These are phyloP conservation scores for Coelastrella sp. DNA, from an alignment of 139 green algal species.

Conservation along the genomic window DNA sequence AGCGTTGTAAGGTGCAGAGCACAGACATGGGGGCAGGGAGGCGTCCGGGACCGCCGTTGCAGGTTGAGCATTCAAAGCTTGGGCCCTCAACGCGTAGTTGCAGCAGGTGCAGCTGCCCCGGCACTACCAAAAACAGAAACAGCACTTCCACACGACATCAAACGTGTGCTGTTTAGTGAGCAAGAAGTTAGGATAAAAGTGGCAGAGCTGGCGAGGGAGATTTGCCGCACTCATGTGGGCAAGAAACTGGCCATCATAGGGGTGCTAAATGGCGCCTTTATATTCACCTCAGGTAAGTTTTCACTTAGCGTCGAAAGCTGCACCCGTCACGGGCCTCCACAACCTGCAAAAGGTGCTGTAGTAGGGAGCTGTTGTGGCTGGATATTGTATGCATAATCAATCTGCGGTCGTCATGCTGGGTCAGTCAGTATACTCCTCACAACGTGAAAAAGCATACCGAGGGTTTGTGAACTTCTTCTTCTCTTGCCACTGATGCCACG, in stretches of 20 bases:
- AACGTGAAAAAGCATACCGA: no score
- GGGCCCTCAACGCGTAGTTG: not conserved
- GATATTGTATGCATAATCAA: no score
- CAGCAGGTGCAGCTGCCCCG: not conserved
- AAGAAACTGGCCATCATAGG: constrained; percentile 60
- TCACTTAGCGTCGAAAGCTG: not conserved
- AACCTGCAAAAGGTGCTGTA: no score
- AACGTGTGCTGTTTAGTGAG: constrained; percentile 53
- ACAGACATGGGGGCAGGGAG: not conserved
- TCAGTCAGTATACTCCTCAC: no score
- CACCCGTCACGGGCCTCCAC: no score
- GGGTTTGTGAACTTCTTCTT: no score
- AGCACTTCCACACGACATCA: constrained; percentile 36
- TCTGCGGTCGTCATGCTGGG: no score
- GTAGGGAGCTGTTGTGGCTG: no score
- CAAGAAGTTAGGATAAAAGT: constrained; percentile 50
- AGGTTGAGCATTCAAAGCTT: not conserved
- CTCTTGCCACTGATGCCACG: no score
- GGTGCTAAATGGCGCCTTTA: constrained; percentile 67
- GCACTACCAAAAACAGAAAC: not conserved
- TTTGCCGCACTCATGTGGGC: constrained; percentile 59
- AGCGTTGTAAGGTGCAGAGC: not conserved
- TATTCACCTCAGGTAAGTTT: constrained; percentile 65
- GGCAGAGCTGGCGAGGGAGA: constrained; percentile 51
- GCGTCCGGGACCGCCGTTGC: not conserved